Conservation (phyloP, 2,329 filamentous ascomycete species). For the Colletotrichum sp. region DNA sequence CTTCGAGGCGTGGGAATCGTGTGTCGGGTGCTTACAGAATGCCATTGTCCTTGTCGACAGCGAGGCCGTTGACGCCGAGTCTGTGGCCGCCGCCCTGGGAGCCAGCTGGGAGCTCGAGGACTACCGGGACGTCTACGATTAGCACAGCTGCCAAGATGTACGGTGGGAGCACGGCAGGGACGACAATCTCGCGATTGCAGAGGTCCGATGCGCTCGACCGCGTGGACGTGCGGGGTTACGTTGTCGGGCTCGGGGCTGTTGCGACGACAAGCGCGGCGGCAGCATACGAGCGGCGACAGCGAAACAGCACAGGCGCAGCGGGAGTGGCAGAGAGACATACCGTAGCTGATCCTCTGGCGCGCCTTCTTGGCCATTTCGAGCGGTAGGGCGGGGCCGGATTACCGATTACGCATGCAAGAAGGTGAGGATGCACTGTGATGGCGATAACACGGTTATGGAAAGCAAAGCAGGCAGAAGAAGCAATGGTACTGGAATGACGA, state of each 20-base stretch:
- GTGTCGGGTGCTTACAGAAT: constrained; percentile 72
- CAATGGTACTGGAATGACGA: not conserved
- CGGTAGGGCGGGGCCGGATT: constrained; percentile 14
- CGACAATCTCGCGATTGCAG: not conserved
- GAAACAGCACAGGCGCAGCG: not conserved
- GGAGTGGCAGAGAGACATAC: constrained; percentile 42
- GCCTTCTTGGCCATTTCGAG: constrained; percentile 68
- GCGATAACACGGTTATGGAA: not conserved
- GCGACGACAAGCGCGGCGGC: not conserved
- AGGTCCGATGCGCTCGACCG: not conserved
- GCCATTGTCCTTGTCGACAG: constrained; percentile 80
- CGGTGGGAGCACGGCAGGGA: not conserved
- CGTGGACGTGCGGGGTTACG: constrained; percentile 9
- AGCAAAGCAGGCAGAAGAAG: not conserved
- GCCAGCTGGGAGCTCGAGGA: constrained; percentile 61
- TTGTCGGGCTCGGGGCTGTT: not conserved
- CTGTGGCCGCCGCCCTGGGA: constrained; percentile 79
- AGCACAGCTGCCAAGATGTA: not conserved
- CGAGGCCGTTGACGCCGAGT: constrained; percentile 93
- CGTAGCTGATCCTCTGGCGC: constrained; percentile 74
- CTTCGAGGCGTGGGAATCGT: constrained; percentile 8
- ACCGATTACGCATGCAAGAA: constrained; percentile 14
- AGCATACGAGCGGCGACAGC: not conserved
- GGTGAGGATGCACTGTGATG: not conserved
- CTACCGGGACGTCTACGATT: constrained; percentile 36